Evolutionary conservation across 177 flowering plant species (phyloP).

Genomic region (Vitis hybrid): DNA sequence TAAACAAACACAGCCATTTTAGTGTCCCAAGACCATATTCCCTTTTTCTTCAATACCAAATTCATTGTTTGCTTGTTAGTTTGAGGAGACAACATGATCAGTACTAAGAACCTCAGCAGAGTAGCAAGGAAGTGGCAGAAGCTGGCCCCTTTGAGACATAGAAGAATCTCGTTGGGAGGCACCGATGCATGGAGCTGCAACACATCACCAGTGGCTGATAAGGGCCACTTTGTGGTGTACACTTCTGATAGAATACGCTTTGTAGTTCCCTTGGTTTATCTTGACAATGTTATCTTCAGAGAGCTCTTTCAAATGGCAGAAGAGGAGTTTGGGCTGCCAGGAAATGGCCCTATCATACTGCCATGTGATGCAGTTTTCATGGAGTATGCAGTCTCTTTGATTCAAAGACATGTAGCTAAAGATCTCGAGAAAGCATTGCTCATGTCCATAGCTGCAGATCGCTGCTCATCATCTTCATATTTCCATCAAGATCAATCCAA

Average conservation of each 20-base stretch:
- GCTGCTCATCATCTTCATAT: too few species aligned
- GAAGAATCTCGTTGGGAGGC: too few species aligned
- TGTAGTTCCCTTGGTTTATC: conserved; percentile 16
- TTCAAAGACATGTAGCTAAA: neutral
- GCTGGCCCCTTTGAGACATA: too few species aligned
- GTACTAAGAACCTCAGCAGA: too few species aligned
- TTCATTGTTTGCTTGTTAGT: too few species aligned
- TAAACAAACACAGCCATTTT: too few species aligned
- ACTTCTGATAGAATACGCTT: conserved; percentile 11
- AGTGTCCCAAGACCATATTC: too few species aligned
- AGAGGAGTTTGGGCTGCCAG: conserved; percentile 32
- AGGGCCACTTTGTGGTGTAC: conserved; percentile 2
- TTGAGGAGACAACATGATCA: too few species aligned
- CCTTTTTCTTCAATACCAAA: too few species aligned
- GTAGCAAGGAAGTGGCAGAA: too few species aligned
- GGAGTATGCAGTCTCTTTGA: conserved; percentile 21
- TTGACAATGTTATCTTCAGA: conserved; percentile 4
- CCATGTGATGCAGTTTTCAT: conserved; percentile 27
- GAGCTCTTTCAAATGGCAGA: conserved; percentile 26
- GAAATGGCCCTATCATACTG: conserved; percentile 26
- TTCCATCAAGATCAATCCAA: neutral
- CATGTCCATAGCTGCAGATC: neutral
- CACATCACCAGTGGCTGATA: too few species aligned
- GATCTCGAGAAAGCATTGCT: conserved; percentile 26
- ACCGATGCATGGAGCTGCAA: too few species aligned